These are phyloP conservation scores for Ganoderma multipileum DNA, from an alignment of 1,284 basidiomycete genomes.

Conservation along the genomic window DNA sequence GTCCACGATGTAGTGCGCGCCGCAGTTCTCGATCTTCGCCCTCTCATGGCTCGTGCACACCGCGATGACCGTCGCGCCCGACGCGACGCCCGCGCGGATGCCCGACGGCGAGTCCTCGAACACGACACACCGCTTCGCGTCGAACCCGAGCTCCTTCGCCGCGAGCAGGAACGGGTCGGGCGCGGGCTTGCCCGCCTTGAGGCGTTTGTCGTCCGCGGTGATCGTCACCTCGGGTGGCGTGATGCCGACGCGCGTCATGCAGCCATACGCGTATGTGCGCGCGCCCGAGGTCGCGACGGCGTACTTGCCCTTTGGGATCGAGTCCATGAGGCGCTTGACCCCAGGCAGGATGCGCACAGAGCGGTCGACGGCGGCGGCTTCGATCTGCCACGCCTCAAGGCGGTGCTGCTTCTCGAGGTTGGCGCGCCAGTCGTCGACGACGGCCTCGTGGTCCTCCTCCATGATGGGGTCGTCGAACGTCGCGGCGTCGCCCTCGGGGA, in stretches of 20 bases:
- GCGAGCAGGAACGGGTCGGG: slow-evolving; percentile 82
- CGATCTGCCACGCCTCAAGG: slow-evolving; percentile 61
- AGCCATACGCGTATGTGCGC: slow-evolving; percentile 76
- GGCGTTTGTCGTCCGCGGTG: slow-evolving; percentile 79
- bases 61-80: slow-evolving; percentile 78
- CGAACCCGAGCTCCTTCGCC: slow-evolving; percentile 73
- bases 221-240: slow-evolving; percentile 76
- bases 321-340: slow-evolving; percentile 71
- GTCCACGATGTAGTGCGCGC: slow-evolving; percentile 72
- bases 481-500: slow-evolving; percentile 47
- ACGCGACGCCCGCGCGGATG: slow-evolving; percentile 75
- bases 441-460: slow-evolving; percentile 45
- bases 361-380: slow-evolving; percentile 70
- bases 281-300: slow-evolving; percentile 83
- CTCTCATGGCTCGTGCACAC: slow-evolving; percentile 75
- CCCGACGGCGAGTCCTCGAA: slow-evolving; percentile 82
- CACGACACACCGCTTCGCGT: slow-evolving; percentile 66
- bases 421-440: slow-evolving; percentile 39
- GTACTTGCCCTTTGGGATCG: slow-evolving; percentile 71
- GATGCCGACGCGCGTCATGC: slow-evolving; percentile 78
- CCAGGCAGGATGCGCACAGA: slow-evolving; percentile 79
- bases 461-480: slow-evolving; percentile 47
- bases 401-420: slow-evolving; percentile 41
- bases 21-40: slow-evolving; percentile 62
- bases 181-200: slow-evolving; percentile 71